A percentile compares a stretch with the other conserved stretches of the same genome.
Conservation (phyloP, 2,329 filamentous ascomycete genomes). For the Colletotrichum sublineola region DNA sequence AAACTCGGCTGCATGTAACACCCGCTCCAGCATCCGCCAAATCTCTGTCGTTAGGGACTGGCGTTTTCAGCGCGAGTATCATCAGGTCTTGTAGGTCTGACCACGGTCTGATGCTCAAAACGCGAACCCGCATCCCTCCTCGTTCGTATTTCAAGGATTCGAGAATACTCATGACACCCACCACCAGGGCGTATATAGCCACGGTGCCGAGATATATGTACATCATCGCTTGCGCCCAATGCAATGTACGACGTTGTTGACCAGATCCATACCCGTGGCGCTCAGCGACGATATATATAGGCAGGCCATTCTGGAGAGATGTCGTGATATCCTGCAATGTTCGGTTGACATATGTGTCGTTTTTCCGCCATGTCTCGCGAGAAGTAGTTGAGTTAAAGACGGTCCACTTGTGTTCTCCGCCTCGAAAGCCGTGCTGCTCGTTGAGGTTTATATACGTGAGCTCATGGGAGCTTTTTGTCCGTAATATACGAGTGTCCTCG, state of each 20-base stretch:
- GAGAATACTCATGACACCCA: neutral
- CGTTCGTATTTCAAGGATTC: neutral
- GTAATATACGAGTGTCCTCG: neutral
- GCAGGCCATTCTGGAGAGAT: neutral
- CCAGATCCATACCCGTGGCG: constrained; percentile 23
- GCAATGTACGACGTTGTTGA: neutral
- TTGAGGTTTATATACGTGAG: neutral
- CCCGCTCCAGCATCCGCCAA: constrained; percentile 16
- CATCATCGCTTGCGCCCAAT: neutral
- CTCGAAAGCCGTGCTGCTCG: constrained; percentile 9
- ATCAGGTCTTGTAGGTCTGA: constrained; percentile 29
- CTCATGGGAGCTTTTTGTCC: neutral
- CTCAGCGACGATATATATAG: neutral
- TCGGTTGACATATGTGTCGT: neutral
- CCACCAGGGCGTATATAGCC: neutral
- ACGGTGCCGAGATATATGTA: constrained; percentile 20
- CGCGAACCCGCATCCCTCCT: neutral
- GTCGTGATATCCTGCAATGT: no score
- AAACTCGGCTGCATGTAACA: neutral
- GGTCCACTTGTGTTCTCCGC: no score
- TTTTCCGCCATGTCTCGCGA: no score
- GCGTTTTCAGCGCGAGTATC: constrained; percentile 3
- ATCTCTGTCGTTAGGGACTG: neutral
- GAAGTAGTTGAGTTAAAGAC: no score
- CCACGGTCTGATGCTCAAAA: constrained; percentile 22